These are phyloP conservation scores for Pyrenophora seminiperda DNA, from an alignment of 2,329 filamentous ascomycete species.

Conservation along the genomic window DNA sequence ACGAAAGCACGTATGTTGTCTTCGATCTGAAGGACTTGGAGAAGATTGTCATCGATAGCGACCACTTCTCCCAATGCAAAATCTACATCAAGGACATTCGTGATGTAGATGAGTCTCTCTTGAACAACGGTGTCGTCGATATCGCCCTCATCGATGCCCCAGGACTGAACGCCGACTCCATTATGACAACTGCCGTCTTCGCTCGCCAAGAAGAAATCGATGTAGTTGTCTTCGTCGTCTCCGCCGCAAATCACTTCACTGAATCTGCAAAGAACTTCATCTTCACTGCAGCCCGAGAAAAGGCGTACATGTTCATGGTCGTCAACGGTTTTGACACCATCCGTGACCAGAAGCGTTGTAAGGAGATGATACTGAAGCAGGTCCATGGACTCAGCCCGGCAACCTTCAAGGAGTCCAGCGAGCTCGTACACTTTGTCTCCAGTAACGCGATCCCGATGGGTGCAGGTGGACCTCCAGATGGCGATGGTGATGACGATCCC, in stretches of 20 bases:
- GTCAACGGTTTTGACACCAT: constrained; percentile 98
- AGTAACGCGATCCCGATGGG: constrained; percentile 89
- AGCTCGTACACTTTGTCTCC: constrained; percentile 96
- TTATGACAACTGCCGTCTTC: constrained; percentile 97
- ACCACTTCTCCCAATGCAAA: constrained; percentile 91
- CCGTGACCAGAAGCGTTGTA: constrained; percentile 84
- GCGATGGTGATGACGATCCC: constrained; percentile 50
- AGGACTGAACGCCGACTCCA: constrained; percentile 91
- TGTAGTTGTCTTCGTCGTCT: constrained; percentile 97
- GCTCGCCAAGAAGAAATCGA: constrained; percentile 98
- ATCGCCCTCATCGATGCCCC: constrained; percentile 97
- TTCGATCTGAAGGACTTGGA: constrained; percentile 80
- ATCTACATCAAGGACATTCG: constrained; percentile 92
- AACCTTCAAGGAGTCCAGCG: constrained; percentile 88
- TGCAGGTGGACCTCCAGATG: constrained; percentile 40
- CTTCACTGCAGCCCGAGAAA: constrained; percentile 90
- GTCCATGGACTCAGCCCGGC: constrained; percentile 84
- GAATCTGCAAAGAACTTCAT: constrained; percentile 98
- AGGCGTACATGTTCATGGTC: constrained; percentile 98
- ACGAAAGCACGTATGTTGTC: constrained; percentile 93
- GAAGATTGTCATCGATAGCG: constrained; percentile 86
- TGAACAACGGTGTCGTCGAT: constrained; percentile 97
- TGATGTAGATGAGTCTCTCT: constrained; percentile 85
- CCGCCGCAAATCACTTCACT: constrained; percentile 96
- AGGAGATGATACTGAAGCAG: constrained; percentile 92